Base-by-base conservation (phyloP, 805 yeast species). In the Myxozyma vanderwaltii region DNA sequence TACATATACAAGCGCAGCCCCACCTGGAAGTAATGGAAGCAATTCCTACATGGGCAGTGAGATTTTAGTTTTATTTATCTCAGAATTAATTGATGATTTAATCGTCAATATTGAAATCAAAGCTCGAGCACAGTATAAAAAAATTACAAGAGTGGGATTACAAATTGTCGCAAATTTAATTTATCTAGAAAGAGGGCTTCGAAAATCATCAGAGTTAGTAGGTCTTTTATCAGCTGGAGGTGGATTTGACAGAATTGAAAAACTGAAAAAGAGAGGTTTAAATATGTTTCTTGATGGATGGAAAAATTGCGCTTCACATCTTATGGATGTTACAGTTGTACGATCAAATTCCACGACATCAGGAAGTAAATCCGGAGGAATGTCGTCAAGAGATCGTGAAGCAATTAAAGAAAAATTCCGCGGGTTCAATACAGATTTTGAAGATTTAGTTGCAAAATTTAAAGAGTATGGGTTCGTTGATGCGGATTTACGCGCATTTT, bases 401-500 rank as follows among this genome's bases (percentile, higher is more conserved):
- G 82, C 79, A 51, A 82, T 90, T 56, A 94, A 92, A 69, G 97
- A 94, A 61, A 83, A 89, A 69, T 90, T 89, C 75, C 82, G 82
- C 64, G 85, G 81, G 59, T 94, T 92, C 75, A 92, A 91, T 71
- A 82, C 82, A 29, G 86, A 86, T 45, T 88, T 94, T 70, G 98
- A 94, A 54, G 88, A 83, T 35, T 82, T 91, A 35, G 81, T 86
- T 24, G 79, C 79, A 31, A 83, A 81, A 57, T 88, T 88, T 69
- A 85, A 83, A 67, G 78, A 79, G 50, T 86, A 83, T 70, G 82
- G 81, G 58, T 79, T 90, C 47, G 81, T 85, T 7, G 95, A 90
- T 69, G 79, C 82, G 3, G 80, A 79, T 41, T 77, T 92, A 71
- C 84, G 84, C 61, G 79, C 81, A 58, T 81, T 79, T 56, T 75